Evolutionary conservation across 2,329 filamentous ascomycete genomes (phyloP), one percentile per base, ranked within the genome.

Genomic region (Nemania sp.): DNA sequence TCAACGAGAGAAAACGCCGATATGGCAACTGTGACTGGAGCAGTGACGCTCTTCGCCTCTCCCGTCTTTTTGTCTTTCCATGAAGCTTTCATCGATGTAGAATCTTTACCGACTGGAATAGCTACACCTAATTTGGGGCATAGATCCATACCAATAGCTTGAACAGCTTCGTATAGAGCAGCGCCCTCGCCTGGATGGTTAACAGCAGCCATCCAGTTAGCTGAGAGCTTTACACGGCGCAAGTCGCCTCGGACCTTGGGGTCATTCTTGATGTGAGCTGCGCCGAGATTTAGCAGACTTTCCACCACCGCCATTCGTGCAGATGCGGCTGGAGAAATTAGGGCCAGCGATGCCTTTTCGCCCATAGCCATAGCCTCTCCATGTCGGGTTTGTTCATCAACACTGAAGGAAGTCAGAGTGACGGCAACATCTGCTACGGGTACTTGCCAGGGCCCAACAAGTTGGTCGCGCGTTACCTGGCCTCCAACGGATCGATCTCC

Each of bases 201-300:
- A 68, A 94, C 93, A n/a, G 95, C 95, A 2, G 94, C 94, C 96
- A 98, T 98, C 95, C 95, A 99, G 82, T 99, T 98, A 57, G 95
- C 95, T 2, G 94, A 98, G 10, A 98, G 87, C 78, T 95, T 92
- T 69, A 98, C 90, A 51, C 93, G 90, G 67, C 88, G 88, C 59
- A 98, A 83, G 62, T 92, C 89, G 53, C 91, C 92, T 64, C 90
- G 75, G 15, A 79, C 67, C 26, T 68, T 70, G 27, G 75, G 75
- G n/a, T 75, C 79, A 43, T 70, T 68, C 71, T 78, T 79, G 67
- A 88, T 84, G 67, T 88, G 85, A 32, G 86, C 71, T 63, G 96
- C 96, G 43, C 93, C 94, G 66, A 99, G 85, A 80, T 99, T 99
- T 88, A 97, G 90, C 68, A 99, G 84, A 67, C 92, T 93, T 82